These are phyloP conservation scores for Xylaria acuta DNA, from an alignment of 495 filamentous ascomycete genomes.

Conservation along the genomic window DNA sequence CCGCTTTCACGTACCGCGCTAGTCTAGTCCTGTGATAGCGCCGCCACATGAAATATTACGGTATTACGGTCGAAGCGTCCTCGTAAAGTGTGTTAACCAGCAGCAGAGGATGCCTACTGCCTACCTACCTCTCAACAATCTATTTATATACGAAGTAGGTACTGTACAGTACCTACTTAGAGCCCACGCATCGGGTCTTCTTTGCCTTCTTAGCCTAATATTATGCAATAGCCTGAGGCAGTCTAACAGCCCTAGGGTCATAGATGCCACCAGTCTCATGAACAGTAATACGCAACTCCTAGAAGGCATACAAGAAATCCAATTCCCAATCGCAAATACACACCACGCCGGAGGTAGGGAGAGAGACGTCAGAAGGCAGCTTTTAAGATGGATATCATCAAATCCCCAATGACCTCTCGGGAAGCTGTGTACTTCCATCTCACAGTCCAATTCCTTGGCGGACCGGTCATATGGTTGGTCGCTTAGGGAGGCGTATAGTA, in stretches of 20 bases:
- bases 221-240: background rate
- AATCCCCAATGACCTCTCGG: background rate
- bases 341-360: background rate
- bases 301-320: background rate
- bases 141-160: no score
- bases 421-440: background rate
- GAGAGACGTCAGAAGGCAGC: background rate
- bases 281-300: background rate
- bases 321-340: background rate
- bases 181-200: background rate
- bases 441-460: background rate
- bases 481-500: background rate
- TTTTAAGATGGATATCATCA: background rate
- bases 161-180: no score
- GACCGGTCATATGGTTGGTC: background rate
- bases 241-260: background rate
- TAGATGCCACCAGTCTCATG: background rate
- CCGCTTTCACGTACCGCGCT: background rate
- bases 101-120: no score
- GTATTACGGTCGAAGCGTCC: background rate
- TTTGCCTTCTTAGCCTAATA: background rate
- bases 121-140: background rate
- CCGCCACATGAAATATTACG: background rate
- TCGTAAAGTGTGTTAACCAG: background rate
- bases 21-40: constrained; percentile 1